A percentile compares a stretch with the other conserved stretches of the same genome.
phyloP scores from a whole-genome alignment of 352 stramenopile species.

The Halophytophthora polymorphica region DNA sequence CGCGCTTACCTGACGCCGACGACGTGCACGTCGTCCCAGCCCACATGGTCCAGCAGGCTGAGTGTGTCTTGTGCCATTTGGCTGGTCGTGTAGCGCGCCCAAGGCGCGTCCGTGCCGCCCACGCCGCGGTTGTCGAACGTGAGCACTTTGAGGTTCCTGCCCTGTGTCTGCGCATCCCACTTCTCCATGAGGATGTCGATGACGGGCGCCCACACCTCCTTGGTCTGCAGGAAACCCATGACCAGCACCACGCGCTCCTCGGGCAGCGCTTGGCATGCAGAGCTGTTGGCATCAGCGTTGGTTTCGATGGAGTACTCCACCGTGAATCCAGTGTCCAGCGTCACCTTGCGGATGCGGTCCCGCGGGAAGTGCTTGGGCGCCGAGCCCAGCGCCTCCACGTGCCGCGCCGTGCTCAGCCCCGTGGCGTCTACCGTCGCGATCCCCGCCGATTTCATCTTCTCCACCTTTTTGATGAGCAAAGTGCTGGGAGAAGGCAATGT shows the following conservation, averaged over 20 bases:
- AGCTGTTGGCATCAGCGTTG: slow-evolving; percentile 5
- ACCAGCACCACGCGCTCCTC: slow-evolving; percentile 40
- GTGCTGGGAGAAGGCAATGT: too few relatives aligned
- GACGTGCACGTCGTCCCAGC: slow-evolving; percentile 38
- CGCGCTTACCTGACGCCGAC: slow-evolving; percentile 23
- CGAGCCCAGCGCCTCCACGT: slow-evolving; percentile 32
- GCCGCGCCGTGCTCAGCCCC: slow-evolving; percentile 26
- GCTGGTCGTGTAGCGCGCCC: slow-evolving; percentile 40
- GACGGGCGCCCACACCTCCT: slow-evolving; percentile 38
- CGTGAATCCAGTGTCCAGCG: slow-evolving; percentile 22
- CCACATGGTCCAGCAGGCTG: slow-evolving; percentile 34
- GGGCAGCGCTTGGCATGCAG: slow-evolving; percentile 13
- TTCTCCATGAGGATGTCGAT: slow-evolving; percentile 34
- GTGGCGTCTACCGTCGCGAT: slow-evolving; percentile 14
- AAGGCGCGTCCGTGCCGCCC: slow-evolving; percentile 35
- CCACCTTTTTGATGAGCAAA: background rate
- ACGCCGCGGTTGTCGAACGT: slow-evolving; percentile 50
- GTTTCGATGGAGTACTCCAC: slow-evolving; percentile 29
- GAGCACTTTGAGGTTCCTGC: slow-evolving; percentile 29
- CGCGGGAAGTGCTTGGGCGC: slow-evolving; percentile 27
- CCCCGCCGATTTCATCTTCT: slow-evolving; percentile 20
- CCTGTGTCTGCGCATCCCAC: slow-evolving; percentile 19
- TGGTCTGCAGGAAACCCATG: slow-evolving; percentile 40
- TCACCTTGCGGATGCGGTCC: slow-evolving; percentile 17
- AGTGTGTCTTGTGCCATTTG: slow-evolving; percentile 49